Conservation (phyloP, 2,329 filamentous ascomycete species). For the Pyrenochaeta sp. region DNA sequence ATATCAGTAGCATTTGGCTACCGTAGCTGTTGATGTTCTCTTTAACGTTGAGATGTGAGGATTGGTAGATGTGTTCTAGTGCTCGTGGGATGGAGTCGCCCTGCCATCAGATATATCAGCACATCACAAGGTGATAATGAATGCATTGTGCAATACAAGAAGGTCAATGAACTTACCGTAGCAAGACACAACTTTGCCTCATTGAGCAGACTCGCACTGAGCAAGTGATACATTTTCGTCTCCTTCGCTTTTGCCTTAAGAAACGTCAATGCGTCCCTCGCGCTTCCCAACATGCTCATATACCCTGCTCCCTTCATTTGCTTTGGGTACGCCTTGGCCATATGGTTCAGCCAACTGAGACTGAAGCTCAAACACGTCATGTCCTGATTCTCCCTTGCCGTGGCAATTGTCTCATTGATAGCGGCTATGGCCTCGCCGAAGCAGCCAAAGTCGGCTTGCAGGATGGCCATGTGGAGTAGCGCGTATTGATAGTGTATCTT, state of each 20-base stretch:
- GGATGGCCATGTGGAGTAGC: slow-evolving; percentile 87
- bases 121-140: not conserved
- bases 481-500: slow-evolving; percentile 94
- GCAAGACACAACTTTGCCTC: slow-evolving; percentile 83
- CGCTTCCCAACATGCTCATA: slow-evolving; percentile 76
- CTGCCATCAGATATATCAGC: slow-evolving; percentile 40
- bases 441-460: slow-evolving; percentile 95
- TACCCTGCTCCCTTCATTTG: slow-evolving; percentile 75
- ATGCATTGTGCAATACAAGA: not conserved
- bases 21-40: slow-evolving; percentile 79
- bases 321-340: slow-evolving; percentile 83
- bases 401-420: slow-evolving; percentile 93
- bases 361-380: slow-evolving; percentile 93
- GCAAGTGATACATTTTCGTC: slow-evolving; percentile 82
- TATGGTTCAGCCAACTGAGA: slow-evolving; percentile 94
- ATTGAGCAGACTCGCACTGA: slow-evolving; percentile 83
- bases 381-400: slow-evolving; percentile 93
- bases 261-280: slow-evolving; percentile 83
- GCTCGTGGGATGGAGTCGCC: slow-evolving; percentile 67
- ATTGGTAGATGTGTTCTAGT: slow-evolving; percentile 81
- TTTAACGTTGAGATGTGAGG: slow-evolving; percentile 81
- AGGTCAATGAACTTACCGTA: slow-evolving; percentile 64
- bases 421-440: slow-evolving; percentile 88
- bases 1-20: slow-evolving; percentile 74
- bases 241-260: slow-evolving; percentile 88